Percentiles rank a stretch among this genome's conserved stretches.
phyloP scores from a whole-genome alignment of 108 stramenopile genomes.

The Aureococcus anophagefferens region DNA sequence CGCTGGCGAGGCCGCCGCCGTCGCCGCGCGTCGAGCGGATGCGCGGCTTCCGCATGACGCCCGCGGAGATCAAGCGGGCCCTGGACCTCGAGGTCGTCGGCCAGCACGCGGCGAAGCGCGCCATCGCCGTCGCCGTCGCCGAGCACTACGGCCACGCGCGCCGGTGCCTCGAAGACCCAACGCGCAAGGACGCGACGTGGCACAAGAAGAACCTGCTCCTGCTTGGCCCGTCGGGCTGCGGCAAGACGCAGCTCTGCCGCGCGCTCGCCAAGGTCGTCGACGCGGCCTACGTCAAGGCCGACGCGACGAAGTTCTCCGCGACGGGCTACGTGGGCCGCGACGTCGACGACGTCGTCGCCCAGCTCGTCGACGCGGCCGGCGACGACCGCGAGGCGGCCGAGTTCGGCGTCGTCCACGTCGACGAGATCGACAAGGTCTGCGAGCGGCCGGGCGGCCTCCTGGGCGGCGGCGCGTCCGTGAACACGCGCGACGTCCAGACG shows the following conservation, averaged over 20 bases:
- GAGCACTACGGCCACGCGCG: too few species aligned
- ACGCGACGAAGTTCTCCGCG: neutral
- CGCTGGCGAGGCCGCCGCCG: too few species aligned
- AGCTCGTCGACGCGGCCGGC: neutral
- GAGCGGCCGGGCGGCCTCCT: neutral
- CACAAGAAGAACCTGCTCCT: constrained; percentile 48
- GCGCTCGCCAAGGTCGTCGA: constrained; percentile 77
- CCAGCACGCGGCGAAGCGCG: too few species aligned
- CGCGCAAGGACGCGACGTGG: too few species aligned
- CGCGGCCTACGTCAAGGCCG: neutral
- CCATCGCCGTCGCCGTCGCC: too few species aligned
- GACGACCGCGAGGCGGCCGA: neutral
- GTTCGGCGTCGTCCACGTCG: neutral
- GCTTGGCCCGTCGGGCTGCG: constrained; percentile 82
- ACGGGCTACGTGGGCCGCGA: neutral
- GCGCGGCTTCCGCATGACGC: too few species aligned
- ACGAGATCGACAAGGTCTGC: neutral
- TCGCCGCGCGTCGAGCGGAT: too few species aligned
- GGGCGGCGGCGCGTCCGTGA: neutral
- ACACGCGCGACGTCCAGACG: neutral
- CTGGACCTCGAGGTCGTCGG: too few species aligned
- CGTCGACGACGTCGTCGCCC: neutral
- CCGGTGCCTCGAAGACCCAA: too few species aligned
- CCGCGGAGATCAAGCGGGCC: too few species aligned
- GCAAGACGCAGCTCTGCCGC: constrained; percentile 93